phyloP scores from a whole-genome alignment of 73 alveolate genomes.

The Tetrahymena thermophila region DNA sequence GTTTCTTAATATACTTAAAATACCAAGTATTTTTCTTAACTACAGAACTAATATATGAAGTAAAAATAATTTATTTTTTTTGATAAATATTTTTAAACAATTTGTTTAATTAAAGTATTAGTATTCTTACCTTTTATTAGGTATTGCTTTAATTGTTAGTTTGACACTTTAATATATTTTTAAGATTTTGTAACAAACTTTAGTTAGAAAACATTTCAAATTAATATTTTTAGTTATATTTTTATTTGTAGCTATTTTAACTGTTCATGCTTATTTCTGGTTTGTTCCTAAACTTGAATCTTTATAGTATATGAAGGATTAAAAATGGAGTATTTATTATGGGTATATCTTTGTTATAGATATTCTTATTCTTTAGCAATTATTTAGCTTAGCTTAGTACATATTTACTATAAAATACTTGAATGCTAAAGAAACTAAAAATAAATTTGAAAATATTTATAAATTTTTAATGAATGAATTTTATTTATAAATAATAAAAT shows the following conservation, averaged over 20 bases:
- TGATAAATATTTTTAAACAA: no score
- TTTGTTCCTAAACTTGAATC: background rate
- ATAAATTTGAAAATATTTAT: background rate
- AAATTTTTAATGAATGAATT: no score
- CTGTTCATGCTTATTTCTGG: background rate
- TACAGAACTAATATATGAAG: background rate
- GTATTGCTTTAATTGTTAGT: background rate
- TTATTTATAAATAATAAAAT: no score
- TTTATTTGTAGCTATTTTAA: background rate
- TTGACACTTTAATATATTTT: background rate
- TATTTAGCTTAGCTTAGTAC: background rate
- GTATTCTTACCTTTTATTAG: no score
- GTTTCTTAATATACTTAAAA: background rate
- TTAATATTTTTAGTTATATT: background rate
- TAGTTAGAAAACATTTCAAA: background rate
- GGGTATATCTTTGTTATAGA: background rate
- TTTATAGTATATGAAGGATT: background rate
- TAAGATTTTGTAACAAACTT: background rate
- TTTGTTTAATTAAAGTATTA: background rate
- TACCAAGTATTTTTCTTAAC: background rate
- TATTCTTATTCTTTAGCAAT: background rate
- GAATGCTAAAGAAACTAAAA: background rate
- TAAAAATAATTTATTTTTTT: no score
- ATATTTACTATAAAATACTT: background rate
- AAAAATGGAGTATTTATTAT: background rate